These are phyloP conservation scores for Sphagnum tenellum DNA, from an alignment of 225 moss, liverwort and hornwort species.

Conservation along the genomic window DNA sequence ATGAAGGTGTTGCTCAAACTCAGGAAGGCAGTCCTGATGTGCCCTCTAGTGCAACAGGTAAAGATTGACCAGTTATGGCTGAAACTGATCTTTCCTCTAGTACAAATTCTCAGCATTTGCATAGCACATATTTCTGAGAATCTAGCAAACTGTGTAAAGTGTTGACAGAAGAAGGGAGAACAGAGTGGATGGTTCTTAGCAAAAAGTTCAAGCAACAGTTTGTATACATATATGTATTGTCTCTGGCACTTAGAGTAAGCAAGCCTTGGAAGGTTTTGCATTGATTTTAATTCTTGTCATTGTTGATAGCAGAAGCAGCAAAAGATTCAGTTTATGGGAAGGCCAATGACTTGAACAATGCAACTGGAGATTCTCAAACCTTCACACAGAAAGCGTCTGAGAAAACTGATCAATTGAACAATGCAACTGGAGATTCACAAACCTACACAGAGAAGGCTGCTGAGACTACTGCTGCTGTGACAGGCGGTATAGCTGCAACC, in stretches of 20 bases:
- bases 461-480: too few species aligned
- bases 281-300: not conserved
- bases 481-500: too few species aligned
- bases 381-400: conserved; percentile 16
- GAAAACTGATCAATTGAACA: not conserved
- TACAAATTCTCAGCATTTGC: not conserved
- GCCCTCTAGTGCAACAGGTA: conserved; percentile 11
- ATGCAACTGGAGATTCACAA: conserved; percentile 2
- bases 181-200: too few species aligned
- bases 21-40: not conserved
- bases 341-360: conserved; percentile 18
- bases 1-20: conserved; percentile 9
- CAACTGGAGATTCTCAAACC: conserved; percentile 16
- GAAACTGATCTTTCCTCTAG: not conserved
- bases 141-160: not conserved
- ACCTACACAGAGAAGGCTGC: too few species aligned
- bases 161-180: too few species aligned
- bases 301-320: conserved; percentile 3
- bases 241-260: not conserved
- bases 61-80: not conserved
- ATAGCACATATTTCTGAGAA: not conserved
- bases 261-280: not conserved
- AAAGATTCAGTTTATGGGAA: conserved; percentile 8
- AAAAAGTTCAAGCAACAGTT: not conserved
- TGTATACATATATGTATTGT: not conserved